Conservation (phyloP, 2,329 filamentous ascomycete genomes). For the Metarhizium robertsii region DNA sequence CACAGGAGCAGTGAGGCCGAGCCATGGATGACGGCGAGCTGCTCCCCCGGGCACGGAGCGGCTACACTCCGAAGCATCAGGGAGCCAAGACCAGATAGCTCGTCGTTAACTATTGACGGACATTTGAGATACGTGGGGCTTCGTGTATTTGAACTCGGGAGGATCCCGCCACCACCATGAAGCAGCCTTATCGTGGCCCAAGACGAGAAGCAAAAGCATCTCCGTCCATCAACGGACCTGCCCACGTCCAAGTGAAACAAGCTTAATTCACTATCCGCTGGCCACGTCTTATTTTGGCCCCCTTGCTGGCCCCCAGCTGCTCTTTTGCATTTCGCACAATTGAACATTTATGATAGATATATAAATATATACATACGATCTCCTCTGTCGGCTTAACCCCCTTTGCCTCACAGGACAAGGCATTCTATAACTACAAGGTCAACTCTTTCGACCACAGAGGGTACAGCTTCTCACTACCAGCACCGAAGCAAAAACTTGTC, state of each 20-base stretch:
- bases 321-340: not conserved
- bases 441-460: too few relatives aligned
- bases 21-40: not conserved
- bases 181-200: not conserved
- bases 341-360: too few relatives aligned
- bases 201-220: not conserved
- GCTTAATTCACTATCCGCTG: not conserved
- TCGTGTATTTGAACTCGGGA: not conserved
- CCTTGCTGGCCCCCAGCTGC: not conserved
- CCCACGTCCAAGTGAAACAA: not conserved
- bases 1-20: not conserved
- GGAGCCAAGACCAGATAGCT: not conserved
- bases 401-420: not conserved
- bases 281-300: not conserved
- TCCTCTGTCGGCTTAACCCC: not conserved
- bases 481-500: not conserved
- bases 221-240: not conserved
- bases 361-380: not conserved
- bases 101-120: not conserved
- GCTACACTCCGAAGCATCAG: not conserved
- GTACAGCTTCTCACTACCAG: not conserved
- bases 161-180: not conserved
- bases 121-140: not conserved
- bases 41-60: not conserved
- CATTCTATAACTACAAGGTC: not conserved